A percentile compares a stretch with the other conserved stretches of the same genome.
Conservation (phyloP, 352 stramenopile species). For the Globisporangium cederbergense region DNA sequence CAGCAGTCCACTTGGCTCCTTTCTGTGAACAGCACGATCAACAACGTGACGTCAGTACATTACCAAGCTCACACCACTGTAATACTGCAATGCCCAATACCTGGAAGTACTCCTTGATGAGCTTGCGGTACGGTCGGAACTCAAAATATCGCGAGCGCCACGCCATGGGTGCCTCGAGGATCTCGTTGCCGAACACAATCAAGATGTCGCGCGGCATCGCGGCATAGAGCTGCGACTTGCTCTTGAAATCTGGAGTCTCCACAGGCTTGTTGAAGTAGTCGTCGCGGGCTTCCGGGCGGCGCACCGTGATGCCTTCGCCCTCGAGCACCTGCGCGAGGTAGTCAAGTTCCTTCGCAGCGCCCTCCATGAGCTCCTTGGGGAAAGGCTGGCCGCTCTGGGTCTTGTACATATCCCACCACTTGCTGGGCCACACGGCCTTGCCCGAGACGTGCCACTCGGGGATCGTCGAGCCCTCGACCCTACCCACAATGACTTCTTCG, state of each 20-base stretch:
- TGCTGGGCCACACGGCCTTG: slow-evolving; percentile 87
- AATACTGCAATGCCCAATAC: slow-evolving; percentile 15
- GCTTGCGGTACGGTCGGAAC: slow-evolving; percentile 83
- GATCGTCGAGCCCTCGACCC: slow-evolving; percentile 86
- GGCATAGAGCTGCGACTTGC: slow-evolving; percentile 79
- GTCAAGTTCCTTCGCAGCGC: slow-evolving; percentile 78
- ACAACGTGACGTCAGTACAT: too few species aligned
- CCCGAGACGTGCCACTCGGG: slow-evolving; percentile 89
- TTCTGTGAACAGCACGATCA: slow-evolving; percentile 23
- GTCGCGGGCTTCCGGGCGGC: slow-evolving; percentile 59
- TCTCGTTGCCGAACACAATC: slow-evolving; percentile 89
- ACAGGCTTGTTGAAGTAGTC: slow-evolving; percentile 73
- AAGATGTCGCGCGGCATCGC: slow-evolving; percentile 88
- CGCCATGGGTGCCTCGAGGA: slow-evolving; percentile 87
- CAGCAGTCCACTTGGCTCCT: slow-evolving; percentile 86
- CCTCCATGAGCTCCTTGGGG: slow-evolving; percentile 70
- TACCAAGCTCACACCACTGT: neutral
- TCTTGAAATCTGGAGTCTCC: slow-evolving; percentile 86
- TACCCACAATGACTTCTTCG: slow-evolving; percentile 89
- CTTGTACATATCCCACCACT: slow-evolving; percentile 92
- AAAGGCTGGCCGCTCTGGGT: slow-evolving; percentile 75
- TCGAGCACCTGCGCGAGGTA: slow-evolving; percentile 84
- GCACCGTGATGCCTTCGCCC: slow-evolving; percentile 80
- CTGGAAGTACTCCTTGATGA: slow-evolving; percentile 91
- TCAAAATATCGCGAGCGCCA: slow-evolving; percentile 90